Base-by-base conservation (phyloP, 2,329 filamentous ascomycete species). In the Penicillium sp. region DNA sequence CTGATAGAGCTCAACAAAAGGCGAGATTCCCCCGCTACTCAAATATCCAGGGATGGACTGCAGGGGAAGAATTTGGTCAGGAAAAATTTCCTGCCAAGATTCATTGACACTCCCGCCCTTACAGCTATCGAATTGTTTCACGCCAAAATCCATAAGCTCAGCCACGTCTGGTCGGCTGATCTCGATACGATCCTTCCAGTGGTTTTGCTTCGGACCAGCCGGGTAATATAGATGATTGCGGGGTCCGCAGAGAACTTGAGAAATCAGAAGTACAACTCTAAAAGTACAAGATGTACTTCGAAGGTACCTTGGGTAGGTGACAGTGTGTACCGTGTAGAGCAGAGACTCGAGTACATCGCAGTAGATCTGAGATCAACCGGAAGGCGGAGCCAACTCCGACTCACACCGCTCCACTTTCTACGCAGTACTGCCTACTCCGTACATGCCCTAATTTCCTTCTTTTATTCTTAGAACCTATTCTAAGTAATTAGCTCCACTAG, bases 381-480 rank as follows among this genome's bases (percentile, higher is more conserved):
- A 49, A 44, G 40, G 33, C 39, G 40, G 33, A n/a, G 18, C 13
- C 28, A 44, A 44, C 39, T 49, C 46, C 46, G 46, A 30, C 7
- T 41, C 41, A 59, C 52, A 59, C 57, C 58, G 54, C 59, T 53
- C 48, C 57, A 52, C 56, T 41, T 37, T 34, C 22, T 16, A 18
- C 10, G 22, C n/a, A n/a, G n/a, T n/a, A n/a, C n/a, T n/a, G n/a
- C n/a, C n/a, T n/a, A n/a, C n/a, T n/a, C n/a, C n/a, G n/a, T n/a
- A n/a, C n/a, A n/a, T 27, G 38, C 42, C 14, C 43, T 31, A 31
- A 13, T 25, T 16, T 35, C 14, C 18, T 25, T 34, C 28, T 38
- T 19, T 44, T 38, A 38, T 45, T 44, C 41, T 29, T 39, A 30
- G 27, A 22, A 19, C 6, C 25, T n/a, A 25, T 41, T n/a, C n/a